Base-by-base conservation (phyloP, 768 basidiomycete species). In the Pisolithus microcarpus region DNA sequence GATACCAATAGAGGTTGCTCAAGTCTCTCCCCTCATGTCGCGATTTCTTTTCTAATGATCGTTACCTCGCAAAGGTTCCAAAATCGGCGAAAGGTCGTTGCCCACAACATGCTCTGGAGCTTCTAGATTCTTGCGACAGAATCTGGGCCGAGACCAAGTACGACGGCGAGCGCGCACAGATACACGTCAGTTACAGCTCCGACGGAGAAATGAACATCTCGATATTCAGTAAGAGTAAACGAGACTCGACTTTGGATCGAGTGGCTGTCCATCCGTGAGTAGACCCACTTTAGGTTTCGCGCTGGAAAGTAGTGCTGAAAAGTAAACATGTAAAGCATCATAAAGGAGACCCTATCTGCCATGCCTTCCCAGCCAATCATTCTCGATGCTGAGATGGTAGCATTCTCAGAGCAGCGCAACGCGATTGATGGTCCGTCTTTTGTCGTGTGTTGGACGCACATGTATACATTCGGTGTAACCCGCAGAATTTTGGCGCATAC, bases 121-220 rank as follows among this genome's bases (percentile, higher is more conserved):
- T 63, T 24, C 52, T 69, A 13, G 56, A 63, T 16, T 54, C 51
- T 7, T 52, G 57, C 11, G 51, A 53, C 23, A 47, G 49, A 40
- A 72, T 92, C 8, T 94, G 87, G 80, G 88, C 85, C 1, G 93
- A 97, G 69, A 92, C 84, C 0, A 97, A 97, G 65, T 94, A 94
- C 64, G 93, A 95, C 52, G 93, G 93, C 9, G 92, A 95, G 66
- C 77, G 93, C n/a, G 85, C 91, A 49, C 93, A 97, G 58, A 91
- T 94, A 24, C 93, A 97, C 61, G 78, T 92, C 21, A 73, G 84
- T 60, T 61, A 84, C 2, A 52, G 60, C 5, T 59, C 57, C 4
- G 63, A 71, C 13, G 64, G 58, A 0, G 56, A 64, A 5, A 66
- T 75, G 5, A 70, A 69, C 31, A 85, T 94, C 53, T 82, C 70